phyloP scores from a whole-genome alignment of 305 asterid genomes.

The Fraxinus latifolia region DNA sequence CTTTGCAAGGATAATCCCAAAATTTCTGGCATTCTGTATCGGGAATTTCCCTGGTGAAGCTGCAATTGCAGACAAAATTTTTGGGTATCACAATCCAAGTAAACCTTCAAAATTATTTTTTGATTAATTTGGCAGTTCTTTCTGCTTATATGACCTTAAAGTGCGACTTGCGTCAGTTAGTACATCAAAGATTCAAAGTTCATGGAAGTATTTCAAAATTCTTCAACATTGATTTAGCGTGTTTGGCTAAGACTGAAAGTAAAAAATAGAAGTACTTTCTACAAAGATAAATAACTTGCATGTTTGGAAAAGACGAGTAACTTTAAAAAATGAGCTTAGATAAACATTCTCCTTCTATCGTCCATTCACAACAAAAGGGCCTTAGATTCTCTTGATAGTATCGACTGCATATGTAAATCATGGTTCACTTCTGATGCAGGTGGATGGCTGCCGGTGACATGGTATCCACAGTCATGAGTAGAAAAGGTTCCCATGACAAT shows the following conservation, averaged over 20 bases:
- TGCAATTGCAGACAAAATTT: constrained; percentile 55
- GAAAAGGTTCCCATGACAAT: too few species aligned
- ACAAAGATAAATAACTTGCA: neutral
- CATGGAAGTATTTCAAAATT: too few species aligned
- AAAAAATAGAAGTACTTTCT: neutral
- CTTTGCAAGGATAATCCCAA: constrained; percentile 58
- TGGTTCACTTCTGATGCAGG: constrained; percentile 31
- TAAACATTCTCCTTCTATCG: neutral
- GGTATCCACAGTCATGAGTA: too few species aligned
- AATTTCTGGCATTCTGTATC: constrained; percentile 60
- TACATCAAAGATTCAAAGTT: too few species aligned
- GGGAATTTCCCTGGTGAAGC: constrained; percentile 66
- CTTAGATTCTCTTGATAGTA: neutral
- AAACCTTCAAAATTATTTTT: neutral
- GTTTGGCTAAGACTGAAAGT: neutral
- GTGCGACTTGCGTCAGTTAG: too few species aligned
- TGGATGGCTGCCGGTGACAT: constrained; percentile 45
- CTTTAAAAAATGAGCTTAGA: neutral
- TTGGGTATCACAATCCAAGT: constrained; percentile 64
- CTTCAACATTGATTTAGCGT: neutral
- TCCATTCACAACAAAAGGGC: neutral
- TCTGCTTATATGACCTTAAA: neutral
- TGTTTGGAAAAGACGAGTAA: too few species aligned
- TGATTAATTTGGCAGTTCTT: neutral
- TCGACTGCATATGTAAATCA: neutral